These are phyloP conservation scores for Diaporthe eres DNA, from an alignment of 2,329 filamentous ascomycete species.

Conservation along the genomic window DNA sequence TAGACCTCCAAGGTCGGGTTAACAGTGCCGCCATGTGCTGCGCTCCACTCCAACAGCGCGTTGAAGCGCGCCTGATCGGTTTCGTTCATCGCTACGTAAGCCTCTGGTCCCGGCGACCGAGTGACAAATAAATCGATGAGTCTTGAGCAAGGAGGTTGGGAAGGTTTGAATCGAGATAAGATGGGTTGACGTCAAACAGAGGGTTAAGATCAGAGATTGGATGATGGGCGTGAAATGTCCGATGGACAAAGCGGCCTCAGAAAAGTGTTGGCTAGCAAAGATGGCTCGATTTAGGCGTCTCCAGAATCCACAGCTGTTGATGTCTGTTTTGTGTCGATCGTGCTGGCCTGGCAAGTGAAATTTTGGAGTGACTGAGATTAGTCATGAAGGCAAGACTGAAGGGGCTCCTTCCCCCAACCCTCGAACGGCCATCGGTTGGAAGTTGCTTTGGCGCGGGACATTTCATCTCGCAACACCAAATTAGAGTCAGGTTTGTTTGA, in stretches of 20 bases:
- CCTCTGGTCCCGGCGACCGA: too few relatives aligned
- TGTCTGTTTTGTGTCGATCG: not conserved
- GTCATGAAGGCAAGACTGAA: not conserved
- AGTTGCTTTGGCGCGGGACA: too few relatives aligned
- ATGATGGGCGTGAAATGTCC: not conserved
- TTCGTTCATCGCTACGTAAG: constrained; percentile 45
- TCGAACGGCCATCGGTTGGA: not conserved
- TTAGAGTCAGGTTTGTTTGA: too few relatives aligned
- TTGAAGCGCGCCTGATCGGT: constrained; percentile 46
- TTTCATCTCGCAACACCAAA: too few relatives aligned
- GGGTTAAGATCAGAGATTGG: not conserved
- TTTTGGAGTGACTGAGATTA: constrained; percentile 30
- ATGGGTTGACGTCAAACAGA: not conserved
- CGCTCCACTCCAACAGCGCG: constrained; percentile 64
- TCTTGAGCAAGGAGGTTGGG: not conserved
- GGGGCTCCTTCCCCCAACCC: not conserved
- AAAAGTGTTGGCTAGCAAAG: too few relatives aligned
- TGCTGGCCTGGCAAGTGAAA: constrained; percentile 1
- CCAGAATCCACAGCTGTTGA: too few relatives aligned
- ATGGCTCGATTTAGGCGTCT: too few relatives aligned
- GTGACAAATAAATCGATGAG: not conserved
- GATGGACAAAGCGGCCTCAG: too few relatives aligned
- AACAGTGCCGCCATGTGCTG: constrained; percentile 60
- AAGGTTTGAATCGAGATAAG: not conserved
- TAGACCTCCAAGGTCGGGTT: constrained; percentile 68